Evolutionary conservation across 169 alveolate genomes (phyloP).

Genomic region (Eimeria brunetti): DNA sequence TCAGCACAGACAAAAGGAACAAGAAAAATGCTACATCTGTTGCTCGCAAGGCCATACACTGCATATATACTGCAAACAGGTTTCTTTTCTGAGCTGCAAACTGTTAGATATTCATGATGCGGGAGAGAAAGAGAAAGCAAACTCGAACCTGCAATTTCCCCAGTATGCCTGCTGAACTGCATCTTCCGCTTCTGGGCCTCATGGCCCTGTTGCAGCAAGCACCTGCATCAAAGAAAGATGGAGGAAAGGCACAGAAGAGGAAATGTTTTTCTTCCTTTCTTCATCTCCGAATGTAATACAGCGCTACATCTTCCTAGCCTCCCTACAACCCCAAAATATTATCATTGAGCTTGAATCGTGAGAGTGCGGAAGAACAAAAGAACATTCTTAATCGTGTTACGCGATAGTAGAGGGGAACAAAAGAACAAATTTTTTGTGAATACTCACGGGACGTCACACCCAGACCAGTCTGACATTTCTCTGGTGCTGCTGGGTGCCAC

Average conservation of each 20-base stretch:
- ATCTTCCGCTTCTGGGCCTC: conserved; percentile 18
- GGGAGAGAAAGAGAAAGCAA: no score
- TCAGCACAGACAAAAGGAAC: background rate
- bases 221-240: background rate
- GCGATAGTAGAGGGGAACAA: no score
- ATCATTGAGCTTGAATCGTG: no score
- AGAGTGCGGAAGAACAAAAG: no score
- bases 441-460: conserved; percentile 58
- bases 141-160: background rate
- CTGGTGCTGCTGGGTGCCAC: background rate
- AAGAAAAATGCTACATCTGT: background rate
- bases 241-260: background rate
- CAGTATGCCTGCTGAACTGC: background rate
- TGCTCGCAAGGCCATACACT: background rate
- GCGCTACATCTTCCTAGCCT: background rate
- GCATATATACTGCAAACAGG: background rate
- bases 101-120: background rate
- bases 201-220: conserved; percentile 22
- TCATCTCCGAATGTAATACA: background rate
- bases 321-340: background rate
- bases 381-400: no score
- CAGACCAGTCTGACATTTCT: conserved; percentile 39
- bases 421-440: no score
- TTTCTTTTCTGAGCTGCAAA: background rate
- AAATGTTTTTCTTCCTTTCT: background rate